A percentile compares a stretch with the other conserved stretches of the same genome.
Conservation (phyloP, 495 filamentous ascomycete genomes). For the Halenospora varia region DNA sequence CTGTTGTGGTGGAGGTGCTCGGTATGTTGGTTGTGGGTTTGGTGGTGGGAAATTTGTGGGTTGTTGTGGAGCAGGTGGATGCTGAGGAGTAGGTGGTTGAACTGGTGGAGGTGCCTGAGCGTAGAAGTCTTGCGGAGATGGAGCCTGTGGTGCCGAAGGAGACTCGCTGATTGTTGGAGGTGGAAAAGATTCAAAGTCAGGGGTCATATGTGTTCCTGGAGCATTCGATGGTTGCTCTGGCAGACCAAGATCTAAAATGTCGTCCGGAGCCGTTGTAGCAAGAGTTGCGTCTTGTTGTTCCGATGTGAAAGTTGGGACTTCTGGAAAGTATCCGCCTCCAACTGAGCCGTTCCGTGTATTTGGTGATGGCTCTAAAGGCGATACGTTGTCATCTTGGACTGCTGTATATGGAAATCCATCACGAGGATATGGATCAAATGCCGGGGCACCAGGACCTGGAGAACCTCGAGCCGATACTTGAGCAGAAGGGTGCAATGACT, state of each 20-base stretch:
- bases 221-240: constrained; percentile 26
- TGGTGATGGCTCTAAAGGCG: constrained; percentile 31
- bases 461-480: constrained; percentile 27
- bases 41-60: constrained; percentile 5
- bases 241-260: constrained; percentile 14
- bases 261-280: constrained; percentile 22
- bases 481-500: constrained; percentile 49
- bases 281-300: constrained; percentile 13
- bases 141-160: constrained; percentile 8
- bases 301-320: constrained; percentile 35
- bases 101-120: constrained; percentile 26
- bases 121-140: constrained; percentile 22
- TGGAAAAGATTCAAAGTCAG: constrained; percentile 17
- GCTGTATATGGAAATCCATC: constrained; percentile 24
- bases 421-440: constrained; percentile 17
- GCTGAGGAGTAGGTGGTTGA: constrained; percentile 28
- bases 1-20: constrained; percentile 10
- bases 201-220: constrained; percentile 5
- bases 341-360: constrained; percentile 33
- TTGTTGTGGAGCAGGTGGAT: constrained; percentile 21
- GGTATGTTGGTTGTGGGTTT: neutral
- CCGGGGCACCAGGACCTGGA: constrained; percentile 10
- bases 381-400: constrained; percentile 30
- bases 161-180: constrained; percentile 7
- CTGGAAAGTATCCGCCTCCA: constrained; percentile 52